Evolutionary conservation across 495 filamentous ascomycete species (phyloP).

Genomic region (Cenococcum geophilum): DNA sequence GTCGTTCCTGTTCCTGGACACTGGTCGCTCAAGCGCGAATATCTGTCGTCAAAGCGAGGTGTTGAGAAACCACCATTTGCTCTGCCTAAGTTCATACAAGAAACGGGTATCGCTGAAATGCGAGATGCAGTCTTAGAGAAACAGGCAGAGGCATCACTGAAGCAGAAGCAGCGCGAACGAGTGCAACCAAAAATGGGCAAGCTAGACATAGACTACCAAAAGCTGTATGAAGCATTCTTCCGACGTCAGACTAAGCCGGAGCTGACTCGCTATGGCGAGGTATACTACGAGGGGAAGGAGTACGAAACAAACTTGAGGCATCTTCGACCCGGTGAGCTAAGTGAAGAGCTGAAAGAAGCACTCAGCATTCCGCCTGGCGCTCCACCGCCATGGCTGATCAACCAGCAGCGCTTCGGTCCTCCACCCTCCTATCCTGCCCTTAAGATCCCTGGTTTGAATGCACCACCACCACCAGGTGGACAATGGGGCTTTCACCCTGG

Average conservation of each 20-base stretch:
- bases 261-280: constrained; percentile 89
- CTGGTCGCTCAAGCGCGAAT: constrained; percentile 94
- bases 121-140: constrained; percentile 93
- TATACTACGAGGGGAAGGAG: constrained; percentile 98
- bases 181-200: constrained; percentile 97
- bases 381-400: constrained; percentile 94
- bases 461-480: constrained; percentile 89
- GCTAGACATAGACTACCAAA: constrained; percentile 96
- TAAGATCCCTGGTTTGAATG: constrained; percentile 90
- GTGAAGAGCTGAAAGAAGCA: constrained; percentile 84
- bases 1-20: constrained; percentile 90
- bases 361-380: constrained; percentile 90
- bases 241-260: constrained; percentile 93
- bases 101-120: constrained; percentile 97
- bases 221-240: constrained; percentile 97
- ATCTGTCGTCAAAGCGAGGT: constrained; percentile 90
- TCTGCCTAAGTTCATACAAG: constrained; percentile 93
- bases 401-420: constrained; percentile 87
- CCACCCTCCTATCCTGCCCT: constrained; percentile 89
- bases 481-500: constrained; percentile 94
- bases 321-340: constrained; percentile 82
- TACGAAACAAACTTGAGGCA: constrained; percentile 92
- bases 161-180: constrained; percentile 91
- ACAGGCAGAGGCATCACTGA: constrained; percentile 80
- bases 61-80: constrained; percentile 92